Evolutionary conservation across 768 basidiomycete genomes (phyloP).

Genomic region (Cytidiella melzeri): DNA sequence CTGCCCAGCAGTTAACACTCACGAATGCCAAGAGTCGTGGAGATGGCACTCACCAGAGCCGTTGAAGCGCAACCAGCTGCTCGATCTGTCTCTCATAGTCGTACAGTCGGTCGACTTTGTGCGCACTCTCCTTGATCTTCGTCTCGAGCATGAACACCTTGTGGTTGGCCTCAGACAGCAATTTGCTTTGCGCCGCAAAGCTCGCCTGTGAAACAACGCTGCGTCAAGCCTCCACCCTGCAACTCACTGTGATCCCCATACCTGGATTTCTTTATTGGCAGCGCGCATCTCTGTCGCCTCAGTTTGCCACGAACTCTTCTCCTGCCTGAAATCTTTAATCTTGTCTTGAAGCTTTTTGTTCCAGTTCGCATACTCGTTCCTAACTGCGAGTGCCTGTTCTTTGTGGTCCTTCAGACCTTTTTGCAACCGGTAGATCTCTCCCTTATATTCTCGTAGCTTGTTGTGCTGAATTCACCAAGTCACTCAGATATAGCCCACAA

Average conservation of each 20-base stretch:
- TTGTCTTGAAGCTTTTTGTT: constrained; percentile 76
- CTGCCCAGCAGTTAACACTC: constrained; percentile 30
- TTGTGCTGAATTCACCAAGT: constrained; percentile 50
- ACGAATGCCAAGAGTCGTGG: not conserved
- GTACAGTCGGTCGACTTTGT: constrained; percentile 72
- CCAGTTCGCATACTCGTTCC: constrained; percentile 80
- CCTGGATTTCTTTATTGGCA: constrained; percentile 66
- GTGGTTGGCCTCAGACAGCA: constrained; percentile 62
- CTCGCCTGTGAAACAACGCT: constrained; percentile 40
- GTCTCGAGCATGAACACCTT: constrained; percentile 71
- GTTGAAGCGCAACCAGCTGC: constrained; percentile 69
- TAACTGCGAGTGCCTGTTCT: constrained; percentile 62
- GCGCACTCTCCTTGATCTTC: constrained; percentile 67
- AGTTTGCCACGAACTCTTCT: constrained; percentile 69
- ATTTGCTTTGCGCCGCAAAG: constrained; percentile 61
- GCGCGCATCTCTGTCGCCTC: constrained; percentile 66
- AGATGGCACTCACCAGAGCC: constrained; percentile 55
- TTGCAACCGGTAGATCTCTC: constrained; percentile 60
- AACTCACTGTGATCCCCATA: constrained; percentile 21
- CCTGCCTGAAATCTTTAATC: constrained; percentile 66
- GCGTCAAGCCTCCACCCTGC: not conserved
- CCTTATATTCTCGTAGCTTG: constrained; percentile 71
- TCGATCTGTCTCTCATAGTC: constrained; percentile 90
- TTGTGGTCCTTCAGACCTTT: constrained; percentile 68
- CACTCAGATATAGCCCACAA: not conserved